Evolutionary conservation across 106 monocot species (phyloP).

Genomic region (Dendrobium nobile): DNA sequence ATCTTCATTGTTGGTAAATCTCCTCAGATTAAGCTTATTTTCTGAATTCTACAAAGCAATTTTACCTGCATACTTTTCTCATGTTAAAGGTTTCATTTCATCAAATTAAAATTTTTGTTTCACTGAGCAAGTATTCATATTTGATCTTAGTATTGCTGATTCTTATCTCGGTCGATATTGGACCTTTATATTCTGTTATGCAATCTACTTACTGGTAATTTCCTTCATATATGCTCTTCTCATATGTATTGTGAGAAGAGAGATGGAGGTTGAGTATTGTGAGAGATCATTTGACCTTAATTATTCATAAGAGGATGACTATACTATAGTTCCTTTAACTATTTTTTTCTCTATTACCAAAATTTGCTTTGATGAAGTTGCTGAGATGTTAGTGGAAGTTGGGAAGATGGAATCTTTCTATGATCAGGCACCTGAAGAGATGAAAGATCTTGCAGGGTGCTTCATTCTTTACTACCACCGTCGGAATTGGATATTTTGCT

Average conservation of each 20-base stretch:
- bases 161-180: conserved; percentile 28
- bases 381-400: conserved; percentile 18
- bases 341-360: conserved; percentile 15
- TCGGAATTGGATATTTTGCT: conserved; percentile 40
- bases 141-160: conserved; percentile 20
- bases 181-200: conserved; percentile 21
- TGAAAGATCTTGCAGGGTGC: conserved; percentile 55
- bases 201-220: conserved; percentile 23
- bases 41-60: neutral
- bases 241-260: neutral
- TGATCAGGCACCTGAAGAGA: conserved; percentile 49
- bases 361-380: conserved; percentile 15
- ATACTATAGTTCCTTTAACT: conserved; percentile 7
- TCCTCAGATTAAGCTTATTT: neutral
- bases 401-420: conserved; percentile 40
- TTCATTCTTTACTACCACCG: conserved; percentile 27
- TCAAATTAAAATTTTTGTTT: too few relatives aligned
- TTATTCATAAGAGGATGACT: neutral
- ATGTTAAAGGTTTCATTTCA: too few relatives aligned
- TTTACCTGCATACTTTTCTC: too few relatives aligned
- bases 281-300: too few relatives aligned
- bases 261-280: conserved; percentile 11
- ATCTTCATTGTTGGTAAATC: conserved; percentile 37
- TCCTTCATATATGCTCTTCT: too few relatives aligned
- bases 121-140: too few relatives aligned